Base-by-base conservation (phyloP, 768 basidiomycete species). In the Suillus discolor region DNA sequence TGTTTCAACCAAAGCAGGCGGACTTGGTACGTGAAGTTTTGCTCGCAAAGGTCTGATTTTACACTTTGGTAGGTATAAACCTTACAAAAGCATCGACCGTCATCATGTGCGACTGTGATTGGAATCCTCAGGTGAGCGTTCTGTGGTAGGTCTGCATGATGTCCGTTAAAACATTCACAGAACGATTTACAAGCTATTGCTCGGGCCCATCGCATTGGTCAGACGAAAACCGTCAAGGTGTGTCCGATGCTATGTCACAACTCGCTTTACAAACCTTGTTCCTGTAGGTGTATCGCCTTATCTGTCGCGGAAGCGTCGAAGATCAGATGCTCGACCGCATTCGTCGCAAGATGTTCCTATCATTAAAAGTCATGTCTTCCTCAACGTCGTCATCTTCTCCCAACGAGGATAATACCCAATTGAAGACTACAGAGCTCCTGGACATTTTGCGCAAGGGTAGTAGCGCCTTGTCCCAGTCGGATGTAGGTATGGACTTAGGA, bases 131-230 rank as follows among this genome's bases (percentile, higher is more conserved):
- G 62, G 74, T 74, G 62, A 39, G 66, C 38, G 3, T 61, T 78
- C 68, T 77, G 78, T 20, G 23, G 4, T 20, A 55, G 31, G 13
- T 41, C 18, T 34, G 11, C 6, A 16, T 20, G 13, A 36, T 36
- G 20, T 77, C 75, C 23, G 36, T 41, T 31, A 2, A n/a, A 53
- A 23, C 5, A 4, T 23, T 28, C 18, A 28, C 67, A 93, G 74
- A 93, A 92, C 73, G 93, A 94, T 73, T 78, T 94, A 7, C 92
- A 94, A 76, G 93, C 93, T 0, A 92, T 94, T 74, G 93, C 93
- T 28, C 83, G 93, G 49, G 93, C 93, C 0, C 93, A 94, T 74
- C 85, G 93, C 12, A 90, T 92, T 62, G 91, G 91, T 7, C 91
- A 92, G 73, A 90, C 84, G 61, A 90, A 90, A 71, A 79, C 79